Percentiles rank a stretch among this genome's conserved stretches.
phyloP scores from a whole-genome alignment of 176 grass and related monocot species.

The Aegilops tauschii region DNA sequence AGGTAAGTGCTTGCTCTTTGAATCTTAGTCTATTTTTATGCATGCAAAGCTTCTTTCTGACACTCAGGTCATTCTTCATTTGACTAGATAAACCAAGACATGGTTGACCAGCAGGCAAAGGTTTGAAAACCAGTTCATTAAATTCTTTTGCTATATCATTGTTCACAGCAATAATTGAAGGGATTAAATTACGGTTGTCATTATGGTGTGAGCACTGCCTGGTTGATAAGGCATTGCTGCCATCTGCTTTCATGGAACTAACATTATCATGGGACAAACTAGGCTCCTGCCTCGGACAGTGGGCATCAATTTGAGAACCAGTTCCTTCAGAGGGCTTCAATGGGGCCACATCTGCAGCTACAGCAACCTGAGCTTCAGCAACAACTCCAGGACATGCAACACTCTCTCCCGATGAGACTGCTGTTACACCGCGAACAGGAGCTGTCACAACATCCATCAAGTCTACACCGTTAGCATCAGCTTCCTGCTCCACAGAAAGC shows the following conservation, averaged over 20 bases:
- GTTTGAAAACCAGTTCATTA: conserved; percentile 36
- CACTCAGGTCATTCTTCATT: conserved; percentile 40
- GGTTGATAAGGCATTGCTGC: background rate
- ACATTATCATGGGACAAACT: conserved; percentile 29
- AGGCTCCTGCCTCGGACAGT: conserved; percentile 18
- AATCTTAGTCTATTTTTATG: conserved; percentile 51
- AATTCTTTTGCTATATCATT: conserved; percentile 32
- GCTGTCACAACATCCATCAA: conserved; percentile 27
- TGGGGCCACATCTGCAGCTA: conserved; percentile 24
- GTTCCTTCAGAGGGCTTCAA: conserved; percentile 10
- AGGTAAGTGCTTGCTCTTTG: conserved; percentile 73
- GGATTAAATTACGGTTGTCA: conserved; percentile 42
- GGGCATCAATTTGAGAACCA: conserved; percentile 15
- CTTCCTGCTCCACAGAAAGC: conserved; percentile 14
- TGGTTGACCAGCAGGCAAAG: conserved; percentile 31
- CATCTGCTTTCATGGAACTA: conserved; percentile 27
- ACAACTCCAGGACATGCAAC: conserved; percentile 23
- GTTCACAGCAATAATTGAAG: conserved; percentile 45
- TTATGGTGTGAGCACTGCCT: conserved; percentile 20
- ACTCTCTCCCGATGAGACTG: conserved; percentile 45
- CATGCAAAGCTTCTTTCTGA: conserved; percentile 54
- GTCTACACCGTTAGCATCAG: background rate
- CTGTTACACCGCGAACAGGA: conserved; percentile 20
- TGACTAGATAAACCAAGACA: conserved; percentile 41
- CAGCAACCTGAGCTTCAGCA: background rate